Evolutionary conservation across 1,284 basidiomycete genomes (phyloP).

Genomic region (Melanopsichium pennsylvanicum): DNA sequence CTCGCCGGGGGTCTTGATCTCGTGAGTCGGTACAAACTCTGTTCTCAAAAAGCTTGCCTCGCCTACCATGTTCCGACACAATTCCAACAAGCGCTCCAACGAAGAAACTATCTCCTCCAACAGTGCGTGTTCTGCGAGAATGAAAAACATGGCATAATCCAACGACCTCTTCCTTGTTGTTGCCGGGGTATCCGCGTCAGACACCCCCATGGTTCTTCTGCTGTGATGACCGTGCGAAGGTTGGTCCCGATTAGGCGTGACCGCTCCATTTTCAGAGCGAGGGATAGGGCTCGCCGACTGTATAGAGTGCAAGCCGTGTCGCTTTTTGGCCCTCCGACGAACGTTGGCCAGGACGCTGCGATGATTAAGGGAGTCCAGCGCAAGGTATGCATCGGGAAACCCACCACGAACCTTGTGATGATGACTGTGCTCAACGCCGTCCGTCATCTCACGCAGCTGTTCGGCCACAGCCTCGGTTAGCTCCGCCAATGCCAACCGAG

Average conservation of each 20-base stretch:
- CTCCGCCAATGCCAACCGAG: conserved; percentile 63
- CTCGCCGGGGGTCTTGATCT: conserved; percentile 10
- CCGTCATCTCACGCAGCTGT: conserved; percentile 23
- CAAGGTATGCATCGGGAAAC: conserved; percentile 34
- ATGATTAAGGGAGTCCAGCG: conserved; percentile 26
- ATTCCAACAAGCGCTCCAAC: conserved; percentile 46
- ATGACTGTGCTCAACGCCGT: neutral
- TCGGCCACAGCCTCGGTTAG: conserved; percentile 49
- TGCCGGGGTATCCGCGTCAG: conserved; percentile 10
- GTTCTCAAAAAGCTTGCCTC: conserved; percentile 50
- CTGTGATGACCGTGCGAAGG: too few species aligned
- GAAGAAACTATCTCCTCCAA: conserved; percentile 48
- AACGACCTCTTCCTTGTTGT: conserved; percentile 7
- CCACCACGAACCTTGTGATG: neutral
- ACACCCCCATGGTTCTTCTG: neutral
- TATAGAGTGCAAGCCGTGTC: conserved; percentile 55
- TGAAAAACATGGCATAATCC: conserved; percentile 51
- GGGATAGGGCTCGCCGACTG: conserved; percentile 17
- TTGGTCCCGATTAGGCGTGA: neutral
- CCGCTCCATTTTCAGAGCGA: conserved; percentile 1
- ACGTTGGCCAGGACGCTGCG: conserved; percentile 5
- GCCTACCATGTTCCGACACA: conserved; percentile 55
- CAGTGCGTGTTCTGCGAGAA: conserved; percentile 59
- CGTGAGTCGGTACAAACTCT: conserved; percentile 28
- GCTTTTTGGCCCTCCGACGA: conserved; percentile 24